Conservation (phyloP, 2,329 filamentous ascomycete genomes). For the Leptographium lundbergii region DNA sequence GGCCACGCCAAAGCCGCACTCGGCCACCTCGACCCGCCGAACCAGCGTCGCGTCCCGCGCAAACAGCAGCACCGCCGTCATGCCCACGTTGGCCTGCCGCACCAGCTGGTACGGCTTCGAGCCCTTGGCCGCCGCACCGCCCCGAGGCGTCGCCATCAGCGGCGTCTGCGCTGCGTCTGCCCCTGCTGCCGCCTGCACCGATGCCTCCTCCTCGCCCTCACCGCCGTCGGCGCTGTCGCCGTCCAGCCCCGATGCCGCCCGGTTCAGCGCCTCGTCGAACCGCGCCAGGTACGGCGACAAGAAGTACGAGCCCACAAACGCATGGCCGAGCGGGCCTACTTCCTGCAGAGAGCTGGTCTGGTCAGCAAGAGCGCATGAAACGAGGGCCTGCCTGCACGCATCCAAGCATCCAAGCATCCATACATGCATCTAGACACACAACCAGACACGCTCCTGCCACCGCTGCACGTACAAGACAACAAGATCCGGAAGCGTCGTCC, state of each 20-base stretch:
- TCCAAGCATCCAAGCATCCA: not conserved
- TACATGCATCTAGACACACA: too few species aligned
- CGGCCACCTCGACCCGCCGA: conserved; percentile 57
- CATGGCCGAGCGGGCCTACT: conserved; percentile 69
- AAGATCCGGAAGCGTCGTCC: conserved; percentile 38
- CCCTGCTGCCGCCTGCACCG: not conserved
- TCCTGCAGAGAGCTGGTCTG: conserved; percentile 68
- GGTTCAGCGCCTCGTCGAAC: conserved; percentile 58
- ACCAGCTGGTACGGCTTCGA: conserved; percentile 54
- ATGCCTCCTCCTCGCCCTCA: not conserved
- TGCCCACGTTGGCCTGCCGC: conserved; percentile 62
- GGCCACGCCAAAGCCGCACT: conserved; percentile 70
- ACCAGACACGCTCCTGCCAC: not conserved
- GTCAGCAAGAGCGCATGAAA: not conserved
- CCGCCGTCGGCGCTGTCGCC: not conserved
- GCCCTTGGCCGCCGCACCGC: not conserved
- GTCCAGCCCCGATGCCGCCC: conserved; percentile 41
- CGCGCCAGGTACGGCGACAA: conserved; percentile 63
- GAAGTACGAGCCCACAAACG: conserved; percentile 75
- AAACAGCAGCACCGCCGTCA: conserved; percentile 84
- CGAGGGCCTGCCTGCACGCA: too few species aligned
- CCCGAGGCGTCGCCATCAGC: not conserved
- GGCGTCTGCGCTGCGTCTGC: not conserved
- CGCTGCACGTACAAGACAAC: conserved; percentile 40
- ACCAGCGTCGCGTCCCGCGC: conserved; percentile 51